Conservation (phyloP, 306 rosid genomes). For the Casuarina glauca region DNA sequence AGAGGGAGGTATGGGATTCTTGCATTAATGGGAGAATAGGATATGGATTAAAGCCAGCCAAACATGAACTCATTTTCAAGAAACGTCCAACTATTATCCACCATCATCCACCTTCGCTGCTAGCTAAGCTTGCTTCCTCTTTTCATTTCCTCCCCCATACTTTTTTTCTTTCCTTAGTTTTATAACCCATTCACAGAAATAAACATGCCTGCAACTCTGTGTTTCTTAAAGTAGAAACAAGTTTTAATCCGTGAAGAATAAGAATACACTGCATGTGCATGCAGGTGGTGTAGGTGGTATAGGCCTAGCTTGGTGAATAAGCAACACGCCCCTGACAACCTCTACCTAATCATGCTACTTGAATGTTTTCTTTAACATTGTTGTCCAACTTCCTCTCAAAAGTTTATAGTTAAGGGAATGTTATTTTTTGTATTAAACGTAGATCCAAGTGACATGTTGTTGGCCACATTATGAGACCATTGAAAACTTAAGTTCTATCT, state of each 20-base stretch:
- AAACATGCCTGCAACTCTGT: background rate
- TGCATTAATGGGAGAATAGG: conserved; percentile 27
- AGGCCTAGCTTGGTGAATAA: background rate
- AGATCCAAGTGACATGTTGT: too few species aligned
- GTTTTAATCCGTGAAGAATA: background rate
- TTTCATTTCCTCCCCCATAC: background rate
- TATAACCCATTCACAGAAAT: too few species aligned
- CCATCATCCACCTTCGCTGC: background rate
- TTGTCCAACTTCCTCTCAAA: too few species aligned
- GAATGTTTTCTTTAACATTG: background rate
- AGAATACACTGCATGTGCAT: background rate
- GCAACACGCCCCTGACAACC: background rate
- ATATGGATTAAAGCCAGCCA: conserved; percentile 36
- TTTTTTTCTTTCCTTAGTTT: too few species aligned
- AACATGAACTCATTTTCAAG: conserved; percentile 10
- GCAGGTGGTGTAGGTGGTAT: background rate
- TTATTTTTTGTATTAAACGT: too few species aligned
- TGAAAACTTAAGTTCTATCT: too few species aligned
- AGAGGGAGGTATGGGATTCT: conserved; percentile 36
- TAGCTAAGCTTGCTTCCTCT: conserved; percentile 11
- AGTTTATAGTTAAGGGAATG: too few species aligned
- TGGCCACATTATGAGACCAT: too few species aligned
- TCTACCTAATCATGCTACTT: background rate
- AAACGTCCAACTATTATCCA: background rate
- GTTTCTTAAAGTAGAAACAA: conserved; percentile 2